Evolutionary conservation across 306 rosid genomes (phyloP).

Genomic region (Fagus crenata): DNA sequence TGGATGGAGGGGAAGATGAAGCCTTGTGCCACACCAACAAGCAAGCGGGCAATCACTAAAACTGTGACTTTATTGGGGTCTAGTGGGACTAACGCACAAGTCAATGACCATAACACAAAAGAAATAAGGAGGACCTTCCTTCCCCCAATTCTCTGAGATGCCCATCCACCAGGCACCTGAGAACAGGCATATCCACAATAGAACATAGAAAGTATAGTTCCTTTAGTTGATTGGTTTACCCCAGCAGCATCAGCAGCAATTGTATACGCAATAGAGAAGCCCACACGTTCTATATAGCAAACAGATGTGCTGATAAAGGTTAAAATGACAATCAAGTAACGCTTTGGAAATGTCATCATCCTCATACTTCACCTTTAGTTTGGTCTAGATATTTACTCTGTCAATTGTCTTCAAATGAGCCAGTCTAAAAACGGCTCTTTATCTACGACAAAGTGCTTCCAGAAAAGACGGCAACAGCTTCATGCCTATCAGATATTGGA

Average conservation of each 20-base stretch:
- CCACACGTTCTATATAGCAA: conserved; percentile 90
- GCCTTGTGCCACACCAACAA: conserved; percentile 94
- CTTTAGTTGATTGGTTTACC: conserved; percentile 79
- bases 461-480: not conserved
- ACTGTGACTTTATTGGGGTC: conserved; percentile 60
- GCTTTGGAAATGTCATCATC: conserved; percentile 53
- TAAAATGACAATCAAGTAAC: conserved; percentile 75
- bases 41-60: conserved; percentile 75
- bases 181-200: conserved; percentile 96
- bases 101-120: conserved; percentile 77
- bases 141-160: conserved; percentile 87
- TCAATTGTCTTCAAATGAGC: conserved; percentile 2
- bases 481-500: not conserved
- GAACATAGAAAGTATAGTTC: conserved; percentile 81
- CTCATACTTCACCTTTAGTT: conserved; percentile 34
- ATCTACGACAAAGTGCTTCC: conserved; percentile 4
- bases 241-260: conserved; percentile 79
- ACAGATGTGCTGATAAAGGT: conserved; percentile 91
- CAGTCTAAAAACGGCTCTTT: not conserved
- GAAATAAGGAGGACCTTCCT: conserved; percentile 80
- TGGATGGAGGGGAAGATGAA: conserved; percentile 95
- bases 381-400: not conserved
- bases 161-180: conserved; percentile 97
- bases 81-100: conserved; percentile 78
- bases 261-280: conserved; percentile 92